A percentile compares a stretch with the other conserved stretches of the same genome.
phyloP scores from a whole-genome alignment of 805 yeast genomes.

The Schwanniomyces pseudopolymorphus region DNA sequence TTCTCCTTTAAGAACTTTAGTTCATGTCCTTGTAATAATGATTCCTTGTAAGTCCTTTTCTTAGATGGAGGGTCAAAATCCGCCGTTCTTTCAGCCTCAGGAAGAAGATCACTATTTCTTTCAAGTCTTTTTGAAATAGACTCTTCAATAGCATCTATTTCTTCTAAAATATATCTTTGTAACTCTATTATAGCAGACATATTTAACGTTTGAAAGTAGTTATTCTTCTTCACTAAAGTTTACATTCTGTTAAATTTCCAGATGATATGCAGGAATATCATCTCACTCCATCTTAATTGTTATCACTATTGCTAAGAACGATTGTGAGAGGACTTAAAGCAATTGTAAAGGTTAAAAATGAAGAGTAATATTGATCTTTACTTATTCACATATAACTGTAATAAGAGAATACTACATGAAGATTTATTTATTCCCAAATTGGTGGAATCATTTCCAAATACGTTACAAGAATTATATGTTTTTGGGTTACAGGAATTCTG shows the following conservation, averaged over 20 bases:
- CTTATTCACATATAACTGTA: slow-evolving; percentile 57
- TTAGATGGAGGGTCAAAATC: slow-evolving; percentile 16
- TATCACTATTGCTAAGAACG: background rate
- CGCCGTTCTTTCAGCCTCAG: slow-evolving; percentile 11
- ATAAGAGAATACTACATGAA: slow-evolving; percentile 41
- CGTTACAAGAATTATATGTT: slow-evolving; percentile 47
- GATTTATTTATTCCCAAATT: slow-evolving; percentile 29
- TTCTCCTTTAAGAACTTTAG: slow-evolving; percentile 49
- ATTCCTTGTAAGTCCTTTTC: slow-evolving; percentile 49
- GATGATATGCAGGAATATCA: background rate
- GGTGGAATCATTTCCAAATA: slow-evolving; percentile 23
- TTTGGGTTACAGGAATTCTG: slow-evolving; percentile 71
- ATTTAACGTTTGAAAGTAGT: too few relatives aligned
- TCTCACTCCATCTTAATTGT: background rate
- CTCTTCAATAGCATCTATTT: slow-evolving; percentile 67
- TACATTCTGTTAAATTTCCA: background rate
- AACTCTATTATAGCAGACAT: slow-evolving; percentile 33
- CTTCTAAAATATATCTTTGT: slow-evolving; percentile 49
- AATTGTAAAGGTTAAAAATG: background rate
- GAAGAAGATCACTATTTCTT: slow-evolving; percentile 58
- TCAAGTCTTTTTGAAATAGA: slow-evolving; percentile 63
- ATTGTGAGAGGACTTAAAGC: background rate
- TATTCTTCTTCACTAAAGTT: too few relatives aligned
- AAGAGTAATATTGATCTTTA: slow-evolving; percentile 18
- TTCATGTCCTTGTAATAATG: slow-evolving; percentile 68